Evolutionary conservation across 495 filamentous ascomycete species (phyloP).

Genomic region (Podospora didyma): DNA sequence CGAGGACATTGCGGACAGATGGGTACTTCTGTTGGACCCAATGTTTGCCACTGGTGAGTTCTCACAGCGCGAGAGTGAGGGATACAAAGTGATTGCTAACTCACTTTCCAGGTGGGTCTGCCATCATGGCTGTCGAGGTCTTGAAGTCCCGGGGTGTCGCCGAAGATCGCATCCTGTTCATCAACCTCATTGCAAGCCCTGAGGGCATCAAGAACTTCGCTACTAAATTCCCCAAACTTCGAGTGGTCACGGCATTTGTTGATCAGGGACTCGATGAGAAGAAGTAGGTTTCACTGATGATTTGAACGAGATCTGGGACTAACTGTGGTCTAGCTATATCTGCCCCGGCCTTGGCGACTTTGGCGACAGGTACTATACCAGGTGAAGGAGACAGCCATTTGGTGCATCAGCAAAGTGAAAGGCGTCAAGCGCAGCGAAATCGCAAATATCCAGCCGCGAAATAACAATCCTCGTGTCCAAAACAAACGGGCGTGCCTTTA

Average conservation of each 20-base stretch:
- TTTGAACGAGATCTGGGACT: background rate
- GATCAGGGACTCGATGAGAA: slow-evolving; percentile 92
- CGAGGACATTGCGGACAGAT: slow-evolving; percentile 84
- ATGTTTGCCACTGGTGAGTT: slow-evolving; percentile 94
- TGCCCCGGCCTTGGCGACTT: slow-evolving; percentile 95
- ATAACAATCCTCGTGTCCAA: background rate
- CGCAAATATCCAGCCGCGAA: background rate
- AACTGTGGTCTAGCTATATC: slow-evolving; percentile 67
- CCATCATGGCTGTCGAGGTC: slow-evolving; percentile 93
- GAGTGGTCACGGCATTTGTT: slow-evolving; percentile 95
- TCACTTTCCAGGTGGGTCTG: slow-evolving; percentile 68
- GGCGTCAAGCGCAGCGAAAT: slow-evolving; percentile 6
- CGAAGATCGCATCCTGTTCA: slow-evolving; percentile 89
- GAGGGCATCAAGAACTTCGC: slow-evolving; percentile 89
- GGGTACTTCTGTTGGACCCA: slow-evolving; percentile 93
- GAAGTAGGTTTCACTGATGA: slow-evolving; percentile 61
- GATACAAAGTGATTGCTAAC: slow-evolving; percentile 7
- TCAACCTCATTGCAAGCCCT: slow-evolving; percentile 94
- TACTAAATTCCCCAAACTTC: slow-evolving; percentile 81
- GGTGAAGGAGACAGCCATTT: slow-evolving; percentile 41
- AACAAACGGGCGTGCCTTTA: background rate
- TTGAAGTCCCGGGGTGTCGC: slow-evolving; percentile 85
- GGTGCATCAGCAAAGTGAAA: background rate
- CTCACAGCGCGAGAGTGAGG: background rate
- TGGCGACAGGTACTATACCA: slow-evolving; percentile 93